phyloP scores from a whole-genome alignment of 805 yeast genomes.

The Myxozyma neotropica region DNA sequence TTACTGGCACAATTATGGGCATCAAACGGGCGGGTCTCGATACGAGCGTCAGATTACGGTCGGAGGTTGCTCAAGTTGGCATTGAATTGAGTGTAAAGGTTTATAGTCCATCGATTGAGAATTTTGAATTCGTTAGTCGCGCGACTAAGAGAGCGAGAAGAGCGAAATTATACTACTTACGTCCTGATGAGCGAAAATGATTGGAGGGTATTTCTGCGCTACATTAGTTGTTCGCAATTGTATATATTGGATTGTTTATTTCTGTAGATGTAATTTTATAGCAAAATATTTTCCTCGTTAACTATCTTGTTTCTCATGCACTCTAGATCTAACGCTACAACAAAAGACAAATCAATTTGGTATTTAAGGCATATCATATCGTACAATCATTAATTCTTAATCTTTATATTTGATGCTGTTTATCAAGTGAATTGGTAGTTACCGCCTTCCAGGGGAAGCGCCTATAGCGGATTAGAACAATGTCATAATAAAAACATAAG shows the following conservation, averaged over 20 bases:
- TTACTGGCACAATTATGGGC: constrained; percentile 78
- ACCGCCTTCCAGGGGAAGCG: constrained; percentile 8
- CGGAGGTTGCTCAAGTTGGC: constrained; percentile 78
- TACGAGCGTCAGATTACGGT: constrained; percentile 77
- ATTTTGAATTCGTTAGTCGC: constrained; percentile 75
- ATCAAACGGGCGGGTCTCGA: constrained; percentile 72
- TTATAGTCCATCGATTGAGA: constrained; percentile 74
- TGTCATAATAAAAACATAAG: background rate
- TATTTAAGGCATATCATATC: background rate
- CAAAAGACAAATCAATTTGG: no score
- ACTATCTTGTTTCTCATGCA: no score
- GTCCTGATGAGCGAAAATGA: constrained; percentile 42
- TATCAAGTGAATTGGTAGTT: no score
- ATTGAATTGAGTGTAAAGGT: constrained; percentile 82
- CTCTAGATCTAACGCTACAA: no score
- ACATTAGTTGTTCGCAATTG: background rate
- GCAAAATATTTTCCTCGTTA: no score
- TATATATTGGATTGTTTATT: background rate
- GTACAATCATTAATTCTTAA: background rate
- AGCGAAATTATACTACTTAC: constrained; percentile 87
- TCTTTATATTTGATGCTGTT: no score
- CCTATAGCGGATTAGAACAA: background rate
- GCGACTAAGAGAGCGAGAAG: constrained; percentile 72
- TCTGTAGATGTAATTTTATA: no score
- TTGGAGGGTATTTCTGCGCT: background rate